Conservation (phyloP, 805 yeast genomes). For the Starmerella powellii region DNA sequence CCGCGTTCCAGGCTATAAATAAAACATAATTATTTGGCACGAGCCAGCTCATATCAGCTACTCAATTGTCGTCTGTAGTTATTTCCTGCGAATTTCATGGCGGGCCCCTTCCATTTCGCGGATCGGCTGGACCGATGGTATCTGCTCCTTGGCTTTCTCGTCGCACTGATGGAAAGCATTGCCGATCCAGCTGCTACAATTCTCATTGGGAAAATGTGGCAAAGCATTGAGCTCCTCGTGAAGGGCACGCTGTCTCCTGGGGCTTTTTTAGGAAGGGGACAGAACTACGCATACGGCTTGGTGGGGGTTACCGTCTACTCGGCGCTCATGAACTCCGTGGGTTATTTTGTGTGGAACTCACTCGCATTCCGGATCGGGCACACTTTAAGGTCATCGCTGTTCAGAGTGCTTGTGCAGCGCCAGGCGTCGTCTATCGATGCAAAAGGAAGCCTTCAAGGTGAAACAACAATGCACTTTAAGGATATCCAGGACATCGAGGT, state of each 20-base stretch:
- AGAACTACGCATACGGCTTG: constrained; percentile 27
- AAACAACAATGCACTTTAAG: constrained; percentile 45
- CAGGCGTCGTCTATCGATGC: constrained; percentile 53
- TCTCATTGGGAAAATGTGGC: constrained; percentile 54
- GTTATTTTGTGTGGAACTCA: constrained; percentile 49
- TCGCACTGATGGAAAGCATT: constrained; percentile 13
- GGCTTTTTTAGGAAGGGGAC: constrained; percentile 32
- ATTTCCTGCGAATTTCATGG: constrained; percentile 7
- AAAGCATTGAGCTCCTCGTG: constrained; percentile 31
- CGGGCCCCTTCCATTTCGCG: constrained; percentile 12
- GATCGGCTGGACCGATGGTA: constrained; percentile 1
- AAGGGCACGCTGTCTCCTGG: constrained; percentile 26
- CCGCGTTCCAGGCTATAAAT: too few relatives aligned
- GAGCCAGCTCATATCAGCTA: too few relatives aligned
- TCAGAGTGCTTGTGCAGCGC: constrained; percentile 36
- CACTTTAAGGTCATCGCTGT: constrained; percentile 41
- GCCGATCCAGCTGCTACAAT: constrained; percentile 34
- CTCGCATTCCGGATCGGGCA: constrained; percentile 62
- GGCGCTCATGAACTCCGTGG: constrained; percentile 40
- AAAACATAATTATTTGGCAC: too few relatives aligned
- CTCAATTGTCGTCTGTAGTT: too few relatives aligned
- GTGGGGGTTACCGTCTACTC: constrained; percentile 36
- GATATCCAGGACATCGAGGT: constrained; percentile 22
- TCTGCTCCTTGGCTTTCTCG: constrained; percentile 7
- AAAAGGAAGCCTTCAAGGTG: constrained; percentile 46